Evolutionary conservation across 208 protist species (phyloP), one percentile per base, ranked within the genome.

Genomic region (Acanthamoeba castellanii): DNA sequence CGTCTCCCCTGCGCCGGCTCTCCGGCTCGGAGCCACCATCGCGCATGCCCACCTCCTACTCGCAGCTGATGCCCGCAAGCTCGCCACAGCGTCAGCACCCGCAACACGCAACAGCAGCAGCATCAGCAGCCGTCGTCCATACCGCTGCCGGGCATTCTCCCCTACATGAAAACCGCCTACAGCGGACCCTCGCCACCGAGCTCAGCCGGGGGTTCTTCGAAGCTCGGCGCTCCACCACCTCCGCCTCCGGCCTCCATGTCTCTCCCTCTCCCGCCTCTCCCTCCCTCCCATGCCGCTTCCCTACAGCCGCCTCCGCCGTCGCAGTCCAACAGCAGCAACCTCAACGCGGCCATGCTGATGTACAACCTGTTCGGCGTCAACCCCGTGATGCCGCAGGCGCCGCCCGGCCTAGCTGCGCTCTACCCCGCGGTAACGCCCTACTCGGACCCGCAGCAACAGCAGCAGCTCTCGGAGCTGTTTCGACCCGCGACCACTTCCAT

Each of bases 311-410:
- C 27, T 6, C 18, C 27, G 42, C 76, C 27, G 45, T 32, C 45
- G 22, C 42, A 37, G 76, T 57, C 47, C 66, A 74, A 16, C 66
- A 74, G 34, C 66, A 74, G 13, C 37, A 84, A 88, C n/a, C 45
- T 88, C 50, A 88, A 88, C 30, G 14, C 11, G 47, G 50, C 81
- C 52, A 66, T 64, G 81, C 81, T 88, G 13, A 88, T 88, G 45
- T 88, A 88, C 81, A 88, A 64, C 52, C 42, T 88, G 0, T 64
- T 88, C 37, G 74, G 74, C 37, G 74, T 0, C 37, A 82, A 55
- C 9, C 74, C 74, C 11, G 3, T 82, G 66, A 22, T 37, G 37
- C 42, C 50, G 74, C 61, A 68, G 61, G 61, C 61, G 27, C 8
- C 16, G 22, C 11, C 74, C 74, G 74, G 74, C 22, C 42, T 82